These are phyloP conservation scores for Alternaria metachromatica DNA, from an alignment of 2,329 filamentous ascomycete genomes.

Conservation along the genomic window DNA sequence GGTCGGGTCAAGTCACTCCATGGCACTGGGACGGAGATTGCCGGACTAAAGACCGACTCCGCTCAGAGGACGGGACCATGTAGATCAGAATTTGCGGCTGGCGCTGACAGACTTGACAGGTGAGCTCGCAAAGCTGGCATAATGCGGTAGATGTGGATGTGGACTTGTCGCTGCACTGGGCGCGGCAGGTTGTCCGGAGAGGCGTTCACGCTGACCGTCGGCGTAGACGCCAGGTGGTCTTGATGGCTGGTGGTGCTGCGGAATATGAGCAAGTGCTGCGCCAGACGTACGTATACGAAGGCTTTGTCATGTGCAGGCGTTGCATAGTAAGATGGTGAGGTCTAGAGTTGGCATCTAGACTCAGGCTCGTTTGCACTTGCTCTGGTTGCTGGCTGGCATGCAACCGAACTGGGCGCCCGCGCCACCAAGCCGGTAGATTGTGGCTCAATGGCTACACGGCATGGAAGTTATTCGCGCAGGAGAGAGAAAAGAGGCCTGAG, in stretches of 20 bases:
- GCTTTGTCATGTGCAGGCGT: not conserved
- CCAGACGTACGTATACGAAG: not conserved
- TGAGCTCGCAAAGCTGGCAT: not conserved
- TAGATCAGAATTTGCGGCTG: not conserved
- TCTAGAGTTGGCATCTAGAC: not conserved
- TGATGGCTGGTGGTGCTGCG: not conserved
- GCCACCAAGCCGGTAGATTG: not conserved
- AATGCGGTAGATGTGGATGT: not conserved
- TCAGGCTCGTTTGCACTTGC: not conserved
- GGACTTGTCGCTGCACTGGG: not conserved
- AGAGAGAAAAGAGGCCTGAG: not conserved
- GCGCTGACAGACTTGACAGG: conserved; percentile 4
- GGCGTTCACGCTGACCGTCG: not conserved
- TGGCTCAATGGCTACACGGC: conserved; percentile 1
- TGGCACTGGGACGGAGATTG: conserved; percentile 1
- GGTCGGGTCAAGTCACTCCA: not conserved
- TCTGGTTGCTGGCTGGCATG: not conserved
- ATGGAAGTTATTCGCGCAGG: not conserved
- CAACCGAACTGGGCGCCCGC: not conserved
- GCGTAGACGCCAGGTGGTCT: not conserved
- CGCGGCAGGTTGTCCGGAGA: not conserved
- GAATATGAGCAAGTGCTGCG: not conserved
- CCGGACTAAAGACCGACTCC: not conserved
- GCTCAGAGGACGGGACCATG: not conserved
- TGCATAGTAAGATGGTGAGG: not conserved